A percentile compares a stretch with the other conserved stretches of the same genome.
phyloP scores from a whole-genome alignment of 2,329 filamentous ascomycete species.

The Colletotrichum tofieldiae region DNA sequence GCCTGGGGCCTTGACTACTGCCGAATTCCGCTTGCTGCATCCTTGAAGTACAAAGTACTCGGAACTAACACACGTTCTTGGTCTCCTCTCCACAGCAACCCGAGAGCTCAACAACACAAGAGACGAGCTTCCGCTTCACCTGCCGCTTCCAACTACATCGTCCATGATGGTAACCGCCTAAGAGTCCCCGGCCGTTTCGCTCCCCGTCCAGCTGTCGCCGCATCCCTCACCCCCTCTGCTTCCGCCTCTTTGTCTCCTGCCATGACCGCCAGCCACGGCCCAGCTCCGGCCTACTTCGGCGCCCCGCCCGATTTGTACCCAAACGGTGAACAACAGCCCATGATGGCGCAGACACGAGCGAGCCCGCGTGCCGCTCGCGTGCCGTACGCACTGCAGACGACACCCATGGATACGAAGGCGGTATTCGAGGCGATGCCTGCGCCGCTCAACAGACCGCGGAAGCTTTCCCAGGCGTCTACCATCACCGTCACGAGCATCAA shows the following conservation, averaged over 20 bases:
- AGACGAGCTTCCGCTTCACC: slow-evolving; percentile 43
- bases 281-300: slow-evolving; percentile 42
- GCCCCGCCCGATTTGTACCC: slow-evolving; percentile 40
- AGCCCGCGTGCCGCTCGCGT: slow-evolving; percentile 24
- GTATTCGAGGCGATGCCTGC: slow-evolving; percentile 43
- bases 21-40: slow-evolving; percentile 26
- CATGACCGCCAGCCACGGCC: slow-evolving; percentile 38
- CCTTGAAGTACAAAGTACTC: slow-evolving; percentile 6
- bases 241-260: slow-evolving; percentile 22
- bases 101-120: slow-evolving; percentile 42
- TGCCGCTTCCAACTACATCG: slow-evolving; percentile 31
- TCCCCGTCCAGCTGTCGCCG: slow-evolving; percentile 22
- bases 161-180: slow-evolving; percentile 40
- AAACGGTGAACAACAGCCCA: slow-evolving; percentile 29
- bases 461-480: slow-evolving; percentile 52
- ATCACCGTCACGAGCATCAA: slow-evolving; percentile 47
- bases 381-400: slow-evolving; percentile 47
- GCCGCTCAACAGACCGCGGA: slow-evolving; percentile 55
- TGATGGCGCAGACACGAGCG: slow-evolving; percentile 26
- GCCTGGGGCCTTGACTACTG: slow-evolving; percentile 19
- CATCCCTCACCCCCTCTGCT: slow-evolving; percentile 11
- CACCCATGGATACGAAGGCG: slow-evolving; percentile 44
- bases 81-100: slow-evolving; percentile 36
- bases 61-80: slow-evolving; percentile 23
- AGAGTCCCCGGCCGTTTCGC: slow-evolving; percentile 38